Evolutionary conservation across 345 rosid species (phyloP).

Genomic region (Gossypium anomalum): DNA sequence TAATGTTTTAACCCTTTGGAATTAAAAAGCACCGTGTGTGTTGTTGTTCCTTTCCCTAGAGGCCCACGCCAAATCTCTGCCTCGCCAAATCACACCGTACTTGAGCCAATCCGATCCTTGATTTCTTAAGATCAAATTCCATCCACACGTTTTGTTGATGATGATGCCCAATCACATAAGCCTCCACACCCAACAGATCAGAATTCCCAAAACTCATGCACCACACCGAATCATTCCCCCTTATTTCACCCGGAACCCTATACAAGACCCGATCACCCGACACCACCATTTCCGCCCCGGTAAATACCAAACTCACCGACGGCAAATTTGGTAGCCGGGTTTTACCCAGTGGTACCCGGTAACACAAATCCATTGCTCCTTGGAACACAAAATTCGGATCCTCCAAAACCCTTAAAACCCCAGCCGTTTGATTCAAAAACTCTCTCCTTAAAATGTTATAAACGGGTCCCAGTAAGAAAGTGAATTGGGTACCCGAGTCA

Average conservation of each 20-base stretch:
- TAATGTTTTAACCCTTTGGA: neutral
- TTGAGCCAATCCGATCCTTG: slow-evolving; percentile 72
- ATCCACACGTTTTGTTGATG: slow-evolving; percentile 94
- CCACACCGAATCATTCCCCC: slow-evolving; percentile 63
- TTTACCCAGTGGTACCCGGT: slow-evolving; percentile 35
- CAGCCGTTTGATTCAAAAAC: slow-evolving; percentile 54
- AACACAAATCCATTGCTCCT: slow-evolving; percentile 92
- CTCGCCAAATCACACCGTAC: slow-evolving; percentile 73
- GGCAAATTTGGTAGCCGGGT: slow-evolving; percentile 41
- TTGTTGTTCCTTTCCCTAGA: neutral
- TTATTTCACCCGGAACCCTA: slow-evolving; percentile 54
- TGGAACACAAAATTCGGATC: slow-evolving; percentile 73
- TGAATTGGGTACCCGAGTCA: slow-evolving; percentile 71
- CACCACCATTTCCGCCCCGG: slow-evolving; percentile 75
- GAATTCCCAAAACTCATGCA: slow-evolving; percentile 90
- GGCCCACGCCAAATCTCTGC: slow-evolving; percentile 53
- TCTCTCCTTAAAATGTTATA: slow-evolving; percentile 57
- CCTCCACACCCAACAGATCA: slow-evolving; percentile 80
- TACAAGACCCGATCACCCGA: slow-evolving; percentile 53
- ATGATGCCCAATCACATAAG: slow-evolving; percentile 84
- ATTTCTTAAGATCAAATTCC: slow-evolving; percentile 76
- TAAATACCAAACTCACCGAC: slow-evolving; percentile 56
- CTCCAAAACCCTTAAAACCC: slow-evolving; percentile 45
- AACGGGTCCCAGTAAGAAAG: slow-evolving; percentile 79
- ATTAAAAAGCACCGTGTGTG: neutral